Evolutionary conservation across 2,329 filamentous ascomycete species (phyloP).

Genomic region (Neonectria sp.): DNA sequence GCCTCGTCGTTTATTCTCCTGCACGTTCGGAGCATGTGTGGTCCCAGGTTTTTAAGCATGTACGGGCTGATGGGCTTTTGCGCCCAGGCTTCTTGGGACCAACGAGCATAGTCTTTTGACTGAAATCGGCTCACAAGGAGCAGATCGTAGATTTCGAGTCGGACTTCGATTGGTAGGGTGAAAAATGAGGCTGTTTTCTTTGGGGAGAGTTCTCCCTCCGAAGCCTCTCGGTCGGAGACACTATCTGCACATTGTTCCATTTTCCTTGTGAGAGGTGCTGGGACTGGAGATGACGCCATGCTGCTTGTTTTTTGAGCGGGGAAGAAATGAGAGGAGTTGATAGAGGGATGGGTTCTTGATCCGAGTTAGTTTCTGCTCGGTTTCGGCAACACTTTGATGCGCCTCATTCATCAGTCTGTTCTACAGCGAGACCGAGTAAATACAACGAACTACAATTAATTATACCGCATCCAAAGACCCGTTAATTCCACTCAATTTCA

Average conservation of each 20-base stretch:
- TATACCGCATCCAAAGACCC: too few species aligned
- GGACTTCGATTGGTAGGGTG: background rate
- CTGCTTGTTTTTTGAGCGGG: background rate
- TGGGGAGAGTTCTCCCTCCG: background rate
- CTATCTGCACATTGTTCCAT: background rate
- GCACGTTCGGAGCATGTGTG: background rate
- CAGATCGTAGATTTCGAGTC: background rate
- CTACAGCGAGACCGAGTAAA: background rate
- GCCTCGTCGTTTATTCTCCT: background rate
- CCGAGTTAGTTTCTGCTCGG: background rate
- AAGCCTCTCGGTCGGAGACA: too few species aligned
- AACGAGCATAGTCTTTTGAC: background rate
- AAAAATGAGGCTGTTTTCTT: background rate
- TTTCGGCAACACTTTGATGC: background rate
- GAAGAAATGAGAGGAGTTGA: background rate
- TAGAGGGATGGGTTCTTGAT: background rate
- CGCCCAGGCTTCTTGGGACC: background rate
- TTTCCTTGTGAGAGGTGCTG: background rate
- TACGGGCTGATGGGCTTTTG: background rate
- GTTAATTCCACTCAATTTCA: too few species aligned
- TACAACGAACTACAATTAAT: background rate
- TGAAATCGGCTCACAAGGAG: background rate
- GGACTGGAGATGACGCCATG: background rate
- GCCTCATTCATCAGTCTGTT: background rate
- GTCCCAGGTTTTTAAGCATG: background rate